Evolutionary conservation across 140 eudicot genomes (phyloP).

Genomic region (Stevia rebaudiana): DNA sequence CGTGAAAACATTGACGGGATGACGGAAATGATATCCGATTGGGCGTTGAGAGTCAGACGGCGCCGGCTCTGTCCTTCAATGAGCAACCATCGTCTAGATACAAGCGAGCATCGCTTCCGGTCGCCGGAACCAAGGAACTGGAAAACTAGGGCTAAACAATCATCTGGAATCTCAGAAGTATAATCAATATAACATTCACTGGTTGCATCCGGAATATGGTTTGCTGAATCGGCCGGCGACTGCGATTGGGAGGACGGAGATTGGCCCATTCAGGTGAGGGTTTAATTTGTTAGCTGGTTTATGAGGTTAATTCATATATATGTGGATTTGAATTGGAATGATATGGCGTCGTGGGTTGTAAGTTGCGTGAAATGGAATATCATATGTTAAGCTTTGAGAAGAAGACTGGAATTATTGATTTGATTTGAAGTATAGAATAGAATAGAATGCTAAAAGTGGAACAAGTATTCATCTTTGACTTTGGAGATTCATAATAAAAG

Average conservation of each 20-base stretch:
- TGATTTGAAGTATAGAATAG: too few relatives aligned
- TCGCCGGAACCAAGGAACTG: conserved; percentile 24
- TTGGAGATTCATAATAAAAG: too few relatives aligned
- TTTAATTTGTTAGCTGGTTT: not conserved
- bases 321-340: not conserved
- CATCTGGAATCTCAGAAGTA: conserved; percentile 30
- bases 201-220: conserved; percentile 7
- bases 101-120: conserved; percentile 23
- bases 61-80: conserved; percentile 30
- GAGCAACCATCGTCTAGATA: conserved; percentile 14
- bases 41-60: conserved; percentile 26
- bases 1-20: conserved; percentile 25
- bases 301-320: not conserved
- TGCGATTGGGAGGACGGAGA: conserved; percentile 22
- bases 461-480: too few relatives aligned
- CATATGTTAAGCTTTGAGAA: not conserved
- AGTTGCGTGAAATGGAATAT: not conserved
- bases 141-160: conserved; percentile 24
- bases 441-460: too few relatives aligned
- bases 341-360: not conserved
- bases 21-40: not conserved
- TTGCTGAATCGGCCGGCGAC: conserved; percentile 11
- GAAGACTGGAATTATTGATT: too few relatives aligned
- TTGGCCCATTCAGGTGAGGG: conserved; percentile 23
- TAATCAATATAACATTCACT: conserved; percentile 8